These are phyloP conservation scores for Fusarium agapanthi DNA, from an alignment of 2,329 filamentous ascomycete genomes.

Conservation along the genomic window DNA sequence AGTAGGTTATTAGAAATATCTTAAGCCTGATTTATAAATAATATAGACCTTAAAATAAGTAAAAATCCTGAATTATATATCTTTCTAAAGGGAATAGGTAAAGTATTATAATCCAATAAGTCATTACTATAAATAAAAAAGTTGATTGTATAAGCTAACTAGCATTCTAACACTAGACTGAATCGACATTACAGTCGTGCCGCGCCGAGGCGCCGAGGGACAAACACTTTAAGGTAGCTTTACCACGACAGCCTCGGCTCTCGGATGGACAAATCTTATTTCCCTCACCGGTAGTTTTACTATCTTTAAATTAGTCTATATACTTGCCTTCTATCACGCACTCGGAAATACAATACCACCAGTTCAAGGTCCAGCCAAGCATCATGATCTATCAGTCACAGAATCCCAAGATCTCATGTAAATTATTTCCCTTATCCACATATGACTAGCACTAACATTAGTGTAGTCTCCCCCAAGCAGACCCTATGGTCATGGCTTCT, in stretches of 20 bases:
- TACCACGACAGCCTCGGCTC: not conserved
- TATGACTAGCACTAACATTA: rapidly evolving
- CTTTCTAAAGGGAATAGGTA: too few relatives aligned
- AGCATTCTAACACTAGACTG: not conserved
- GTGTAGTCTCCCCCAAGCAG: not conserved
- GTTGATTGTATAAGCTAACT: too few relatives aligned
- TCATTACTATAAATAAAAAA: too few relatives aligned
- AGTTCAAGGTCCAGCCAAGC: rapidly evolving
- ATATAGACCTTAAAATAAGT: too few relatives aligned
- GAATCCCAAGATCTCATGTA: not conserved
- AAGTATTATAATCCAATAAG: too few relatives aligned
- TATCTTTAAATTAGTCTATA: not conserved
- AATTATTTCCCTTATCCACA: rapidly evolving
- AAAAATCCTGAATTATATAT: too few relatives aligned
- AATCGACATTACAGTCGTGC: not conserved
- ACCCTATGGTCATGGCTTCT: constrained; percentile 1
- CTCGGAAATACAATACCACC: not conserved
- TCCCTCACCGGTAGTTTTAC: not conserved
- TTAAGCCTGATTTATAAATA: too few relatives aligned
- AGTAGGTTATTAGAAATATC: too few relatives aligned
- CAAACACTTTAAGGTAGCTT: not conserved
- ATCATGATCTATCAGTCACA: not conserved
- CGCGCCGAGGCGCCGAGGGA: not conserved
- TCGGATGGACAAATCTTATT: not conserved
- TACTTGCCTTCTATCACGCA: not conserved